These are phyloP conservation scores for Auricularia auricula-judae DNA, from an alignment of 768 basidiomycete genomes.

Conservation along the genomic window DNA sequence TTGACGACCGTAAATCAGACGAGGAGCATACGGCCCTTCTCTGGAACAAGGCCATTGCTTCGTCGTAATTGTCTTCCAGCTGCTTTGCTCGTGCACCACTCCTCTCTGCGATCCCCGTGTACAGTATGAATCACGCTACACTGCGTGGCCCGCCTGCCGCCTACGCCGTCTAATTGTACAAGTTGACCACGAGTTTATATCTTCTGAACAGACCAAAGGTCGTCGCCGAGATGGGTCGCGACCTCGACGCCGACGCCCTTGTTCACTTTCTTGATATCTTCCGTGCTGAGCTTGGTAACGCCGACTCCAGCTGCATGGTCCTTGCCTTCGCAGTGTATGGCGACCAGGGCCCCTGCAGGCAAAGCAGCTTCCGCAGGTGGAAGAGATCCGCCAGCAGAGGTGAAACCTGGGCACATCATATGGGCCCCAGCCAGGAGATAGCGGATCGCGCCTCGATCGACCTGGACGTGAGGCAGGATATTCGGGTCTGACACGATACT, in stretches of 20 bases:
- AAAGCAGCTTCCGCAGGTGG: slow-evolving; percentile 63
- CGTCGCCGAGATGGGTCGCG: slow-evolving; percentile 77
- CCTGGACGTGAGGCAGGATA: slow-evolving; percentile 74
- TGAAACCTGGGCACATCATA: slow-evolving; percentile 97
- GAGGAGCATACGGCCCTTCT: slow-evolving; percentile 20
- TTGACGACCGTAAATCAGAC: slow-evolving; percentile 18
- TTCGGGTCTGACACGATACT: slow-evolving; percentile 58
- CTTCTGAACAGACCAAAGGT: slow-evolving; percentile 64
- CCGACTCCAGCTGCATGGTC: slow-evolving; percentile 85
- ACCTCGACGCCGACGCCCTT: slow-evolving; percentile 88
- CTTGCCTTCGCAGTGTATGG: slow-evolving; percentile 92
- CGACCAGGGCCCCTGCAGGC: slow-evolving; percentile 67
- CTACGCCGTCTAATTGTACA: not conserved
- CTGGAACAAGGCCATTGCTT: slow-evolving; percentile 26
- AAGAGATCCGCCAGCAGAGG: slow-evolving; percentile 81
- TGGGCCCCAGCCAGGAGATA: slow-evolving; percentile 88
- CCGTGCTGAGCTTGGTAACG: slow-evolving; percentile 66
- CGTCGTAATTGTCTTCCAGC: slow-evolving; percentile 10
- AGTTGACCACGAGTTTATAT: slow-evolving; percentile 27
- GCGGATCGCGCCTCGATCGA: slow-evolving; percentile 96
- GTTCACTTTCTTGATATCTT: slow-evolving; percentile 83
- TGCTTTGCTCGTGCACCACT: slow-evolving; percentile 2
- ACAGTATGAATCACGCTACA: not conserved
- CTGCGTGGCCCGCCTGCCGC: too few relatives aligned
- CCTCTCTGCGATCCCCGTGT: not conserved